Conservation (phyloP, 371 early-diverging fungal species). For the Rhizomucor miehei region DNA sequence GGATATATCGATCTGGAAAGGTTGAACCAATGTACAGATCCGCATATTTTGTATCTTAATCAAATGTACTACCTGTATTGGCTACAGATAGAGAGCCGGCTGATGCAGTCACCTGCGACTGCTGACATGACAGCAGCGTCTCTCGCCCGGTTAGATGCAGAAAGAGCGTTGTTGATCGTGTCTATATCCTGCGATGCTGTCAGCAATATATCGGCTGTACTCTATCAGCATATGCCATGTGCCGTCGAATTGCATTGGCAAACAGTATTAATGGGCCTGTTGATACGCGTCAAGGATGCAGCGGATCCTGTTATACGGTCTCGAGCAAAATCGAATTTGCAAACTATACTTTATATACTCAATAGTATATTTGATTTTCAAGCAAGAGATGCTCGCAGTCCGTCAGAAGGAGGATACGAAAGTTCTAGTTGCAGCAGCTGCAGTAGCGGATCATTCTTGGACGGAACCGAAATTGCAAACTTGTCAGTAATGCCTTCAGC, state of each 20-base stretch:
- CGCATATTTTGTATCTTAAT: slow-evolving; percentile 29
- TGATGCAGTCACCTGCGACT: slow-evolving; percentile 29
- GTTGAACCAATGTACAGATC: slow-evolving; percentile 25
- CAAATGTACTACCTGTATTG: slow-evolving; percentile 29
- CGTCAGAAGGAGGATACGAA: too few relatives aligned
- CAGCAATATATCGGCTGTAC: slow-evolving; percentile 25
- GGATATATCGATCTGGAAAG: slow-evolving; percentile 31
- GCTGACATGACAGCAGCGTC: slow-evolving; percentile 24
- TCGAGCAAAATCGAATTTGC: slow-evolving; percentile 24
- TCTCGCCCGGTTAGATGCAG: slow-evolving; percentile 27
- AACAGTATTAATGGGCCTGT: slow-evolving; percentile 27
- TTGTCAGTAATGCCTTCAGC: too few relatives aligned
- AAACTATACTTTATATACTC: slow-evolving; percentile 15
- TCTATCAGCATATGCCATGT: slow-evolving; percentile 29
- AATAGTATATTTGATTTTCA: too few relatives aligned
- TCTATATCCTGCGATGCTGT: slow-evolving; percentile 41
- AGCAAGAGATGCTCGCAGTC: too few relatives aligned
- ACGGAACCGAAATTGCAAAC: too few relatives aligned
- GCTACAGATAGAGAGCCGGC: slow-evolving; percentile 27
- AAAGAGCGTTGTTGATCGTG: slow-evolving; percentile 35
- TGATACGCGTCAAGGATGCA: slow-evolving; percentile 20
- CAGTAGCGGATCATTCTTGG: too few relatives aligned
- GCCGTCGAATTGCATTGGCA: slow-evolving; percentile 38
- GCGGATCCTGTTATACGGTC: slow-evolving; percentile 22
- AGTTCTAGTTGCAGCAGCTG: too few relatives aligned